These are phyloP conservation scores for Rubia yunnanensis DNA, from an alignment of 257 asterid genomes.

Conservation along the genomic window DNA sequence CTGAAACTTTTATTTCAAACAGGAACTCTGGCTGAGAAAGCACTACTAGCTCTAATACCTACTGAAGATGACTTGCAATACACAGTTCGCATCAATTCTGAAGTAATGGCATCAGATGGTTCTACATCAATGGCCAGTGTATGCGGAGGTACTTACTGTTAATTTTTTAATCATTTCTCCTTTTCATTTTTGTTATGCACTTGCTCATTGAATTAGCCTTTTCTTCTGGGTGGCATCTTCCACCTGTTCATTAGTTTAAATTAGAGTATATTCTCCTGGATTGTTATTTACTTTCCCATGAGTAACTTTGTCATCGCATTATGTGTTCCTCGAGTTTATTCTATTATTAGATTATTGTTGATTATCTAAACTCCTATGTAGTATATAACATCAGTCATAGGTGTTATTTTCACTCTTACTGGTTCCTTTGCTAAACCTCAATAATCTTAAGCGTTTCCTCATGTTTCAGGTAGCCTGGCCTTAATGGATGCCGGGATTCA, in stretches of 20 bases:
- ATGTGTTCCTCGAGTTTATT: not conserved
- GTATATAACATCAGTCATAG: not conserved
- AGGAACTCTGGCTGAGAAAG: slow-evolving; percentile 99
- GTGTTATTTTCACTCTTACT: not conserved
- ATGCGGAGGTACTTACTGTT: slow-evolving; percentile 69
- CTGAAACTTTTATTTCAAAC: slow-evolving; percentile 4
- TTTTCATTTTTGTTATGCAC: not conserved
- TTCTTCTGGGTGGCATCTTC: slow-evolving; percentile 9
- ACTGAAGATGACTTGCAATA: slow-evolving; percentile 79
- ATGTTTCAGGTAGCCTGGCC: slow-evolving; percentile 87
- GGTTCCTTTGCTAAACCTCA: not conserved
- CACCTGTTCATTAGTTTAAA: not conserved
- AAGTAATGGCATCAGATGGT: slow-evolving; percentile 99
- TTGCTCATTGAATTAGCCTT: not conserved
- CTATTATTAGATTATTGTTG: not conserved
- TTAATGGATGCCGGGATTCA: slow-evolving; percentile 98
- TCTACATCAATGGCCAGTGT: slow-evolving; percentile 99
- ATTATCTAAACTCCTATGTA: not conserved
- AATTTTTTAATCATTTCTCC: not conserved
- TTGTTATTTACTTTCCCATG: not conserved
- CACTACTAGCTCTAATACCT: slow-evolving; percentile 82
- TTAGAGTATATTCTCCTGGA: not conserved
- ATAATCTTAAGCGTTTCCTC: not conserved
- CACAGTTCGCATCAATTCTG: slow-evolving; percentile 86
- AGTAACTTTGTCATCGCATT: not conserved